Conservation (phyloP, 192 early-diverging fungal species). For the Coemansia sp. region DNA sequence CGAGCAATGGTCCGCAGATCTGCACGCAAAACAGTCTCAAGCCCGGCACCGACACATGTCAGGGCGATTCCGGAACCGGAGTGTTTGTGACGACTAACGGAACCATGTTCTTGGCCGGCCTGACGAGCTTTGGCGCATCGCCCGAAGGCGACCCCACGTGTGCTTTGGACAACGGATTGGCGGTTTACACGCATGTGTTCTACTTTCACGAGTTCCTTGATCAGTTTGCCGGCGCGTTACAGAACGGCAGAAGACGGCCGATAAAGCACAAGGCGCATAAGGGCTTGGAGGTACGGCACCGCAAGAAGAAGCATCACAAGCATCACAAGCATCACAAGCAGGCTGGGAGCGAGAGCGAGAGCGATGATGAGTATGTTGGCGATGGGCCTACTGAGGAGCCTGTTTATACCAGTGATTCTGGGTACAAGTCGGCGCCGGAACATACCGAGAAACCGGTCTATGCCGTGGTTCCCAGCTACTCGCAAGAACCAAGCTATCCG, state of each 20-base stretch:
- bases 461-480: neutral
- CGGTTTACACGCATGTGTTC: constrained; percentile 37
- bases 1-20: constrained; percentile 47
- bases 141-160: constrained; percentile 39
- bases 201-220: constrained; percentile 36
- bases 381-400: neutral
- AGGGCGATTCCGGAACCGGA: constrained; percentile 51
- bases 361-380: neutral
- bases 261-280: neutral
- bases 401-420: neutral
- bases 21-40: constrained; percentile 46
- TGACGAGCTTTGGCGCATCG: constrained; percentile 48
- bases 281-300: neutral
- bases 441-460: neutral
- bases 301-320: neutral
- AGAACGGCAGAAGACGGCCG: neutral
- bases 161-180: constrained; percentile 41
- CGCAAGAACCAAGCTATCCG: too few species aligned
- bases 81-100: constrained; percentile 22
- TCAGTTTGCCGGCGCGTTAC: neutral
- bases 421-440: neutral
- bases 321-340: neutral
- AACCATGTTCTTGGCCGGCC: constrained; percentile 22
- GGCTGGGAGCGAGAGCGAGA: neutral
- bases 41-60: constrained; percentile 41